Conservation (phyloP, 176 grass and related monocot species). For the Avena insularis region DNA sequence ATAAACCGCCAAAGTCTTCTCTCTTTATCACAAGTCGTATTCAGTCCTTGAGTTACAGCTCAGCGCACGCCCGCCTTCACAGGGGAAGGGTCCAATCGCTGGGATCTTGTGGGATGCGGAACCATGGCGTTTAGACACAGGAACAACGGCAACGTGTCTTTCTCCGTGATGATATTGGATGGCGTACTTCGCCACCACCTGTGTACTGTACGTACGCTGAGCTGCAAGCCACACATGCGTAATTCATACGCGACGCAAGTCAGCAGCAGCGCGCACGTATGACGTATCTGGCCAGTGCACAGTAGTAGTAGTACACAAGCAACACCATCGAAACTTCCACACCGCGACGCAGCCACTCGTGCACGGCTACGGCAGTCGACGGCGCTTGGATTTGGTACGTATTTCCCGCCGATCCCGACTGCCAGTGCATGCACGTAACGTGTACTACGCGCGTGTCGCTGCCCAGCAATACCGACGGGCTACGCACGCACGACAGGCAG, state of each 20-base stretch:
- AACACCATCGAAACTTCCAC: background rate
- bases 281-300: background rate
- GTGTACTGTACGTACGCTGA: background rate
- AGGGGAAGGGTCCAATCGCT: conserved; percentile 14
- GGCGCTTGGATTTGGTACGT: background rate
- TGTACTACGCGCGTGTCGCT: background rate
- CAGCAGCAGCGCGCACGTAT: background rate
- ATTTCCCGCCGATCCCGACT: background rate
- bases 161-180: background rate
- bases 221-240: conserved; percentile 31
- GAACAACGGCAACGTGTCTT: conserved; percentile 1
- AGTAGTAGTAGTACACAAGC: background rate
- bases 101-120: conserved; percentile 50
- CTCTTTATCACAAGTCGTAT: background rate
- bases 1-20: conserved; percentile 27
- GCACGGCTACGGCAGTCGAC: background rate
- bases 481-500: background rate
- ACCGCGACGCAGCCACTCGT: background rate
- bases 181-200: background rate
- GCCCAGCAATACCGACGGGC: background rate
- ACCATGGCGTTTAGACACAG: background rate
- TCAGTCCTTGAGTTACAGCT: background rate
- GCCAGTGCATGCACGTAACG: conserved; percentile 1
- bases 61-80: background rate
- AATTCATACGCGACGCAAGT: conserved; percentile 9